Percentiles rank a stretch among this genome's conserved stretches.
Evolutionary conservation across 441 rosid genomes (phyloP).

Genomic region (Raphanus hybrid): DNA sequence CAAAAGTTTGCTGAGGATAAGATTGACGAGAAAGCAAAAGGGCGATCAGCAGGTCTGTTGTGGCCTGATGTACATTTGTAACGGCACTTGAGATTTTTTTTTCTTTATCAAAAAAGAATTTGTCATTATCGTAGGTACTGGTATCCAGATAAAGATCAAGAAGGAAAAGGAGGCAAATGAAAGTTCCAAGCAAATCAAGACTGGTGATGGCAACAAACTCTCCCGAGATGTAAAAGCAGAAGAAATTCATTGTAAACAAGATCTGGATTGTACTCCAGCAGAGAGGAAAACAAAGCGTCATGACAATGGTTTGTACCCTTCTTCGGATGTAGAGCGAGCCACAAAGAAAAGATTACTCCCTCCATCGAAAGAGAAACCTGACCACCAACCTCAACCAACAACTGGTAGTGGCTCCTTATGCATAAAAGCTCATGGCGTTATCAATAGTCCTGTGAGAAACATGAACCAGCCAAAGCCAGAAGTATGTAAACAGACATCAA

Average conservation of each 20-base stretch:
- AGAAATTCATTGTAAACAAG: conserved; percentile 24
- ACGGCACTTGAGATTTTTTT: neutral
- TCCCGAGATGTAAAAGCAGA: conserved; percentile 35
- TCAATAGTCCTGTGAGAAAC: conserved; percentile 32
- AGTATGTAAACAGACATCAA: too few relatives aligned
- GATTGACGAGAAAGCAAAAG: conserved; percentile 25
- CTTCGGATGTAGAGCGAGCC: conserved; percentile 39
- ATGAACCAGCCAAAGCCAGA: too few relatives aligned
- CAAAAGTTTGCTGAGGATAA: conserved; percentile 13
- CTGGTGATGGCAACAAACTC: conserved; percentile 37
- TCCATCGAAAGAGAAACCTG: conserved; percentile 43
- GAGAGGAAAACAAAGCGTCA: conserved; percentile 29
- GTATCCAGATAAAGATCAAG: conserved; percentile 46
- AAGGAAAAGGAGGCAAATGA: conserved; percentile 52
- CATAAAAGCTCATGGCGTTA: conserved; percentile 43
- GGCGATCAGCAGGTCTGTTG: conserved; percentile 30
- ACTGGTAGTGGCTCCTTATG: conserved; percentile 49
- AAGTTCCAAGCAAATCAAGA: conserved; percentile 50
- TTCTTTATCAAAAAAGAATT: too few relatives aligned
- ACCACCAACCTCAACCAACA: conserved; percentile 48
- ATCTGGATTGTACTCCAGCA: conserved; percentile 27
- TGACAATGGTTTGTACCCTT: conserved; percentile 1
- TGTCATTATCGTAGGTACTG: conserved; percentile 47
- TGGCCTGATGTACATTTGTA: conserved; percentile 16
- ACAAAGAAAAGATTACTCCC: conserved; percentile 43